These are phyloP conservation scores for Apiotrichum sp. DNA, from an alignment of 1,284 basidiomycete genomes.

Conservation along the genomic window DNA sequence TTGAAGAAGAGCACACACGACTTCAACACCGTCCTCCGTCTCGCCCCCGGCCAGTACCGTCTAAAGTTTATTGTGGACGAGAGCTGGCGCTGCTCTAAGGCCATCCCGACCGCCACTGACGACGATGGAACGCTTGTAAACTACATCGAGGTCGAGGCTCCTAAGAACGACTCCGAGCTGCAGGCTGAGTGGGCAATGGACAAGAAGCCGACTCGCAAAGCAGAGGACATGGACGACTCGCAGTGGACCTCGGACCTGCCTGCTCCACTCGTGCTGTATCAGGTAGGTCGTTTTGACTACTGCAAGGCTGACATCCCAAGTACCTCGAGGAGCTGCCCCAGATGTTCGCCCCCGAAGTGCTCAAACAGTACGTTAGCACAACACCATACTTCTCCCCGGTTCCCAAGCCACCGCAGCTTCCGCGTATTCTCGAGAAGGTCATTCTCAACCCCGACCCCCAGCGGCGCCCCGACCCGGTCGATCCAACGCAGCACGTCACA, in stretches of 20 bases:
- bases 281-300: constrained; percentile 26
- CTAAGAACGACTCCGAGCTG: constrained; percentile 41
- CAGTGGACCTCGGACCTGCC: constrained; percentile 73
- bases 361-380: constrained; percentile 13
- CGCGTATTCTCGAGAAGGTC: constrained; percentile 72
- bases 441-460: constrained; percentile 67
- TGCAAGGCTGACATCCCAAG: not conserved
- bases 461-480: constrained; percentile 25
- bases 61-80: constrained; percentile 96
- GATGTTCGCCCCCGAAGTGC: constrained; percentile 16
- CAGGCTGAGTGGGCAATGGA: constrained; percentile 45
- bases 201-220: constrained; percentile 27
- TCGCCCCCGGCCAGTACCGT: constrained; percentile 88
- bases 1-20: constrained; percentile 49
- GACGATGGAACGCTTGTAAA: constrained; percentile 93
- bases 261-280: constrained; percentile 64
- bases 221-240: constrained; percentile 42
- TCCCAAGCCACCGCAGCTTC: constrained; percentile 77
- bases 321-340: constrained; percentile 69
- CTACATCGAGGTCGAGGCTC: constrained; percentile 61
- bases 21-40: constrained; percentile 49
- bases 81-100: constrained; percentile 65
- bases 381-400: constrained; percentile 50
- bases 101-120: constrained; percentile 85
- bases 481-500: constrained; percentile 27